A percentile compares a stretch with the other conserved stretches of the same genome.
Evolutionary conservation across 1,139 yeast species (phyloP).

Genomic region (Blastobotrys malaysiensis): DNA sequence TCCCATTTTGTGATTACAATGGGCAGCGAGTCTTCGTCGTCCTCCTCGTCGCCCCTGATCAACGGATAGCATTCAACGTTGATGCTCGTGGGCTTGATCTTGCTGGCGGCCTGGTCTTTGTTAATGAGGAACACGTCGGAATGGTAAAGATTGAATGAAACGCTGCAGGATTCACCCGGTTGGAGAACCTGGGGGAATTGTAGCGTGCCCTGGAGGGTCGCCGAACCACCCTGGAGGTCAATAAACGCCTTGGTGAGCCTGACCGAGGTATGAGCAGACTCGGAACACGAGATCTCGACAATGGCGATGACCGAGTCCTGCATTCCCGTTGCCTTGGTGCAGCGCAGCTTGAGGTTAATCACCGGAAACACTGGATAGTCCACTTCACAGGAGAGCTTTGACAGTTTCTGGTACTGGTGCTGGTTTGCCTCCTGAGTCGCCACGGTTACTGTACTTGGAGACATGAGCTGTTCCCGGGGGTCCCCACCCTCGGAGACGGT

Average conservation of each 20-base stretch:
- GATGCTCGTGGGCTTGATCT: slow-evolving; percentile 25
- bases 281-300: slow-evolving; percentile 49
- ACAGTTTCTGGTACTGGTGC: slow-evolving; percentile 8
- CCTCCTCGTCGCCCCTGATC: slow-evolving; percentile 21
- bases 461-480: background rate
- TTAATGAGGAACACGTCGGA: slow-evolving; percentile 21
- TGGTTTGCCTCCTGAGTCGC: background rate
- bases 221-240: slow-evolving; percentile 40
- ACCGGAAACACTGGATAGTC: slow-evolving; percentile 44
- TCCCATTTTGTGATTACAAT: slow-evolving; percentile 53
- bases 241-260: slow-evolving; percentile 37
- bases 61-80: slow-evolving; percentile 22
- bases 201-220: slow-evolving; percentile 34
- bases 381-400: slow-evolving; percentile 14
- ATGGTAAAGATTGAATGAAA: slow-evolving; percentile 27
- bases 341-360: slow-evolving; percentile 50
- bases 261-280: slow-evolving; percentile 33
- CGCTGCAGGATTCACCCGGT: slow-evolving; percentile 33
- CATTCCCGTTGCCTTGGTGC: slow-evolving; percentile 54
- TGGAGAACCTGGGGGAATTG: slow-evolving; percentile 30
- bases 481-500: background rate
- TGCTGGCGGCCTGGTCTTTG: slow-evolving; percentile 13
- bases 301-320: slow-evolving; percentile 49
- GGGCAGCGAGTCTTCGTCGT: slow-evolving; percentile 21
- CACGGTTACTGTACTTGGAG: background rate